Percentiles rank a stretch among this genome's conserved stretches.
Conservation (phyloP, 805 yeast species). For the Yarrowia yakushimensis region DNA sequence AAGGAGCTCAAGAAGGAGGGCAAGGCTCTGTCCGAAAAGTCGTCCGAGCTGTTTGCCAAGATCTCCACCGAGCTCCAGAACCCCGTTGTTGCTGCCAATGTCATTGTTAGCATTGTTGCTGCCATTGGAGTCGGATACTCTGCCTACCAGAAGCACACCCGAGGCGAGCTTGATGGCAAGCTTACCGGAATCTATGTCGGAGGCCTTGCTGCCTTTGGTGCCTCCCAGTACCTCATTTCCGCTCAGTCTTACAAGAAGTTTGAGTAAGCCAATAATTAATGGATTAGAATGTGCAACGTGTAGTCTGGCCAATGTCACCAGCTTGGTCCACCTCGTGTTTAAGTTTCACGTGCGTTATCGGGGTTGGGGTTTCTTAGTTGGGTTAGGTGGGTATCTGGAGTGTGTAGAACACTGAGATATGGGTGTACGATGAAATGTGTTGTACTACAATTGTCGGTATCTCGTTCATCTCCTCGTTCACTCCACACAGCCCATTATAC, state of each 20-base stretch:
- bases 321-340: neutral
- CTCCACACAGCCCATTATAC: too few relatives aligned
- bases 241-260: constrained; percentile 16
- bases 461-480: too few relatives aligned
- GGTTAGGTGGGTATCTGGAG: too few relatives aligned
- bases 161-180: constrained; percentile 23
- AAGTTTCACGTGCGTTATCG: constrained; percentile 14
- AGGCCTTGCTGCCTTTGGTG: constrained; percentile 22
- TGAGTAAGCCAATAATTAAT: neutral
- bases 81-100: constrained; percentile 31
- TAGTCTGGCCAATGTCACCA: neutral
- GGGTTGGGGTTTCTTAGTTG: constrained; percentile 7
- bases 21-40: constrained; percentile 27
- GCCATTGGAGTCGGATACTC: constrained; percentile 26
- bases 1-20: constrained; percentile 33
- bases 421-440: too few relatives aligned
- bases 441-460: too few relatives aligned
- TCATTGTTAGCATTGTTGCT: constrained; percentile 28
- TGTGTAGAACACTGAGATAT: too few relatives aligned
- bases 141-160: constrained; percentile 24
- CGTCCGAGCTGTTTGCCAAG: constrained; percentile 12
- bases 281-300: neutral
- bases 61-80: constrained; percentile 29
- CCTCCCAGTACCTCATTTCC: constrained; percentile 23
- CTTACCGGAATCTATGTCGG: constrained; percentile 23